A percentile compares a stretch with the other conserved stretches of the same genome.
phyloP scores from a whole-genome alignment of 73 alveolate genomes.

The Symbiodinium pilosum region DNA sequence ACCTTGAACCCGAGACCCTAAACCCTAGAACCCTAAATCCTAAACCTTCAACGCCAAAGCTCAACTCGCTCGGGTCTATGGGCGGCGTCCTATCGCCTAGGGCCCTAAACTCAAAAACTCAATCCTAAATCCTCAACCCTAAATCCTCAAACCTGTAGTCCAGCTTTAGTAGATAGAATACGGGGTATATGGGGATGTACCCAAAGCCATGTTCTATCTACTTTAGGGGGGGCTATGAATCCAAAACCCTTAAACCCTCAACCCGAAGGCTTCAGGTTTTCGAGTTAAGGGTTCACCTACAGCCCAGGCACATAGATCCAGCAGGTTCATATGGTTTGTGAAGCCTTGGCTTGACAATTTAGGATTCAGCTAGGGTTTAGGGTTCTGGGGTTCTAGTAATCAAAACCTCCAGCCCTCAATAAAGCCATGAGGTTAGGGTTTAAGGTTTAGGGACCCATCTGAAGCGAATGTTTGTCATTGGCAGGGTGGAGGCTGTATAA shows the following conservation, averaged over 20 bases:
- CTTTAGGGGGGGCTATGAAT: too few species aligned
- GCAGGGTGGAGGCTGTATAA: too few species aligned
- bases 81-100: background rate
- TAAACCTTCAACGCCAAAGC: too few species aligned
- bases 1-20: too few species aligned
- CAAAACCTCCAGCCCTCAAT: too few species aligned
- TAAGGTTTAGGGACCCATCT: too few species aligned
- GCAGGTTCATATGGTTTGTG: slow-evolving; percentile 68
- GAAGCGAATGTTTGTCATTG: too few species aligned
- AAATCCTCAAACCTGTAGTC: background rate
- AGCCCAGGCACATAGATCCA: slow-evolving; percentile 29
- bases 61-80: background rate
- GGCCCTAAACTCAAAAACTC: background rate
- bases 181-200: background rate
- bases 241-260: background rate
- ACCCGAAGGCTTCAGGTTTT: background rate
- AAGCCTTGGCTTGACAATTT: slow-evolving; percentile 5
- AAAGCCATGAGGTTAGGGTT: too few species aligned
- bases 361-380: too few species aligned
- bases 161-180: background rate
- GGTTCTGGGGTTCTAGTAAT: too few species aligned
- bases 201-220: background rate
- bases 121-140: background rate
- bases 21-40: too few species aligned
- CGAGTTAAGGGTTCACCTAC: background rate